Evolutionary conservation across 805 yeast genomes (phyloP).

Genomic region (Nakazawaea wickerhamii): DNA sequence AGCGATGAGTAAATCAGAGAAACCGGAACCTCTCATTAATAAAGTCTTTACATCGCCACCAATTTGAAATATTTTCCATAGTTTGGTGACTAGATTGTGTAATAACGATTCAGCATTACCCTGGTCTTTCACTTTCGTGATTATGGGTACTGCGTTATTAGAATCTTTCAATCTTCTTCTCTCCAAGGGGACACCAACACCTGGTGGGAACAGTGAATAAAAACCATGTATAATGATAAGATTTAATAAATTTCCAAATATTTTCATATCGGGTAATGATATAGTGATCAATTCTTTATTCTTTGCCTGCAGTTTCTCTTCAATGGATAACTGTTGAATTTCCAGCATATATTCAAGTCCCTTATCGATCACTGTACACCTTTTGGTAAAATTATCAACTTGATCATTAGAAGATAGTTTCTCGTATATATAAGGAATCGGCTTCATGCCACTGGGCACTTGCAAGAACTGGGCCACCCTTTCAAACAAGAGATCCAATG

Average conservation of each 20-base stretch:
- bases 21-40: conserved; percentile 61
- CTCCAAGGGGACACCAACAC: conserved; percentile 60
- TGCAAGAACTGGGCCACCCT: conserved; percentile 19
- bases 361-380: conserved; percentile 26
- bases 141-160: conserved; percentile 23
- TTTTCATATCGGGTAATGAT: conserved; percentile 80
- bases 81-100: conserved; percentile 22
- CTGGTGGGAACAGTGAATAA: conserved; percentile 52
- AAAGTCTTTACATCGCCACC: conserved; percentile 48
- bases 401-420: conserved; percentile 5
- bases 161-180: conserved; percentile 52
- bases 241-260: conserved; percentile 59
- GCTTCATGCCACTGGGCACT: conserved; percentile 2
- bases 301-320: conserved; percentile 16
- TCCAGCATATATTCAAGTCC: conserved; percentile 31
- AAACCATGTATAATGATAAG: conserved; percentile 67
- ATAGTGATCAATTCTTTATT: conserved; percentile 46
- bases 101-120: conserved; percentile 18
- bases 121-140: conserved; percentile 18
- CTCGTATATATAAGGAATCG: conserved; percentile 13
- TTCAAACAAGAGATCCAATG: conserved; percentile 28
- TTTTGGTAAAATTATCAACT: conserved; percentile 11
- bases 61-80: conserved; percentile 30
- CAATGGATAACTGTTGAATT: conserved; percentile 34
- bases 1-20: conserved; percentile 50